Base-by-base conservation (phyloP, 1,284 basidiomycete species). In the Coniferiporia weirii region DNA sequence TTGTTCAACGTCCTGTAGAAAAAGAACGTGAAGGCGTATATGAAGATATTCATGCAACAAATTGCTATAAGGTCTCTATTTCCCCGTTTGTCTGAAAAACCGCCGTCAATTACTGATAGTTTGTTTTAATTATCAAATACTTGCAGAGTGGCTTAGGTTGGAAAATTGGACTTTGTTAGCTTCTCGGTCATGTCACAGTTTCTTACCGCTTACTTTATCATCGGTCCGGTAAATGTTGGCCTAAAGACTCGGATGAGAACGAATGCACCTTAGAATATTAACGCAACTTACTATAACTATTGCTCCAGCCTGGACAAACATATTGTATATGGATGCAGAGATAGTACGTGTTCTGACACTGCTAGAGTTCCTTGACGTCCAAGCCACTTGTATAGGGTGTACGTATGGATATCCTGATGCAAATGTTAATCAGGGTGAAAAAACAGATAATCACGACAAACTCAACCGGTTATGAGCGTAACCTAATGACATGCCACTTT, bases 361-460 rank as follows among this genome's bases (percentile, higher is more conserved):
- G 64, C 76, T 75, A 3, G 83, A 84, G 66, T 85, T 85, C 50
- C 82, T 75, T 5, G 82, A 85, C 0, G 78, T 75, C 83, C 83
- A 85, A 0, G 80, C 83, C 0, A 85, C 82, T 66, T 84, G 75
- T 1, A 78, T 70, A 1, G 76, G 73, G 52, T 76, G 73, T 5
- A 76, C 68, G 57, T 74, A 77, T 17, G 58, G 82, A 75, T 69
- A 80, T 73, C 60, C 60, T 61, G 17, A 27, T 5, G 15, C 38
- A 32, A 19, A 32, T 32, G 13, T 51, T 15, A 40, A 27, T 27
- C 27, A 5, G 27, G 27, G 27, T 27, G 27, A 27, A 27, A n/a
- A 27, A 27, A 27, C 27, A 27, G 27, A 27, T 27, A 9, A 40
- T 40, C 15, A 40, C 8, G 8, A 40, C 15, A 19, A 46, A n/a